Conservation (phyloP, 306 rosid species). For the peach (Prunus persica) region Prunus_persica_NCBIv2 NC_034013.1:15220501-15221000, state of each 20-base stretch:
- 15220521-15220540: neutral
- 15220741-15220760: constrained; percentile 21
- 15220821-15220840: neutral
- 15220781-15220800: neutral
- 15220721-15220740: constrained; percentile 50
- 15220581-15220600: neutral
- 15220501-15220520: neutral
- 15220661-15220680: constrained; percentile 83
- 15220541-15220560: neutral
- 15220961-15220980: neutral
- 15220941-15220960: neutral
- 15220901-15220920: neutral
- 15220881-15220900: neutral
- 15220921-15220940: neutral
- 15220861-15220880: neutral
- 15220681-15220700: constrained; percentile 98
- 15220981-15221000: neutral
- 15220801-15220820: neutral
- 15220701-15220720: constrained; percentile 95
- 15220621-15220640: constrained; percentile 60
- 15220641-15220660: constrained; percentile 77
- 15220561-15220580: neutral
- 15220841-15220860: constrained; percentile 1
- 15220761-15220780: constrained; percentile 21
- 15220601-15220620: neutral